Base-by-base conservation (phyloP, 1,139 yeast species). In the Kodamaea sp. region DNA sequence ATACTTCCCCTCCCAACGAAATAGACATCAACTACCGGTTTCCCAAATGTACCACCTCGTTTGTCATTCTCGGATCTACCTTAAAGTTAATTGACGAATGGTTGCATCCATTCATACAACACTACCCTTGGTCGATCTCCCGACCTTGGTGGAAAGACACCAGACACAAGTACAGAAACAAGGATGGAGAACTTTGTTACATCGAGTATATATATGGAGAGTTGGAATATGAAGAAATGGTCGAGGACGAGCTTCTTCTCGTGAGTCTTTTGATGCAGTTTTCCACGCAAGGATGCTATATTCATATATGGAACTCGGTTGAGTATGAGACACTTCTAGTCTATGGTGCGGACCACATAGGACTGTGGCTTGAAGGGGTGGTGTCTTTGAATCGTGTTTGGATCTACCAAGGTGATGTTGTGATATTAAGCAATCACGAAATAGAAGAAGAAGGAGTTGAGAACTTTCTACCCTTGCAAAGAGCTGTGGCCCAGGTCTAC, bases 301-400 rank as follows among this genome's bases (percentile, higher is more conserved):
- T 78, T 7, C 77, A 73, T 35, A 43, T 76, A 1, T 62, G 66
- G 43, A 85, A 80, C 48, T 68, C 73, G 1, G 33, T 36, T 12
- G 82, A 75, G 31, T 77, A 78, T 3, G 88, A 82, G 41, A 71
- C 76, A 30, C 36, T 81, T 4, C 51, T 81, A 32, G 68, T 75
- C 8, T 27, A 28, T 19, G 78, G 76, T 38, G 29, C 36, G 10
- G 21, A 29, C 4, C 65, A 73, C 3, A 63, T 71, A 24, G 71
- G 73, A 9, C 61, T 58, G 1, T 71, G 77, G 72, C 44, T 75
- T 7, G 57, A 55, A 8, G 76, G 77, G 0, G 59, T 51, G 4
- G 53, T 54, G 21, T 58, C 74, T 0, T 46, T 53, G 7, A 37
- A 75, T 41, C 53, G 81, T 34, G 57, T 64, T 0, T 73, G 79